Percentiles rank a stretch among this genome's conserved stretches.
phyloP scores from a whole-genome alignment of 108 stramenopile species.

The Mediolabrus comicus region DNA sequence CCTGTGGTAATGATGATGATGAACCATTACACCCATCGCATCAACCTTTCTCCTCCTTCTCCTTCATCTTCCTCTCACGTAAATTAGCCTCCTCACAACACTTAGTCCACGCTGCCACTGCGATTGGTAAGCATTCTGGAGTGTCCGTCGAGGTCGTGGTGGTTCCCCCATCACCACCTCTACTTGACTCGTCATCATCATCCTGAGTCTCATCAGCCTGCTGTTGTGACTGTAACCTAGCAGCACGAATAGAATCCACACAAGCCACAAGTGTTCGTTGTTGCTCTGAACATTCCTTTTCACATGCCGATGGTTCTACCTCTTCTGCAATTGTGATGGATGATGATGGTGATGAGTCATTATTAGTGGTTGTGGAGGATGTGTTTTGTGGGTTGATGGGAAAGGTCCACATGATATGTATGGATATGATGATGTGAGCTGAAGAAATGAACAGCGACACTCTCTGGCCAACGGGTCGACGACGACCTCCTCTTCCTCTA shows the following conservation, averaged over 20 bases:
- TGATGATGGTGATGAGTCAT: background rate
- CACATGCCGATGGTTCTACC: slow-evolving; percentile 15
- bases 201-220: background rate
- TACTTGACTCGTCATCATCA: background rate
- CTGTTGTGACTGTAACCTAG: background rate
- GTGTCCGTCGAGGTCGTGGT: background rate
- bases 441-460: no score
- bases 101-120: slow-evolving; percentile 46
- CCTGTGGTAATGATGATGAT: no score
- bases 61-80: background rate
- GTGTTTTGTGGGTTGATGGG: background rate
- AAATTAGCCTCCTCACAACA: slow-evolving; percentile 43
- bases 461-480: no score
- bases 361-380: no score
- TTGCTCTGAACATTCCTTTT: slow-evolving; percentile 16
- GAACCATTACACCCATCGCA: no score
- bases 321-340: background rate
- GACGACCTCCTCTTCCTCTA: no score
- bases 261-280: slow-evolving; percentile 23
- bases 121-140: slow-evolving; percentile 18
- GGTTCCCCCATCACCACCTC: background rate
- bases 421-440: no score
- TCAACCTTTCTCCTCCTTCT: background rate
- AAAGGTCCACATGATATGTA: background rate
- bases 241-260: slow-evolving; percentile 38